These are phyloP conservation scores for Dentipellis sp. DNA, from an alignment of 768 basidiomycete genomes.

Conservation along the genomic window DNA sequence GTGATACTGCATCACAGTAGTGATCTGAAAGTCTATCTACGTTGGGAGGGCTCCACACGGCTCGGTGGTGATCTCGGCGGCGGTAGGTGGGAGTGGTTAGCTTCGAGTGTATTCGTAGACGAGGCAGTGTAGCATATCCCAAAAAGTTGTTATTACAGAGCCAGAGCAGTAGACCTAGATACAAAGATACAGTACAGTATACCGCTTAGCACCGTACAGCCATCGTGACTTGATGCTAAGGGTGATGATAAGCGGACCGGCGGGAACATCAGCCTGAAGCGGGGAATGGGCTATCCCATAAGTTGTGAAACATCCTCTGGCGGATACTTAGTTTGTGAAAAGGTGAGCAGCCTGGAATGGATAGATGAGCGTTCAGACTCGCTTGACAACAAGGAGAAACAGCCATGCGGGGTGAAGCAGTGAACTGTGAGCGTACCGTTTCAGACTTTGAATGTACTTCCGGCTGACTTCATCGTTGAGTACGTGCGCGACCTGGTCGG, in stretches of 20 bases:
- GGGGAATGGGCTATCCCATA: constrained; percentile 57
- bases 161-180: neutral
- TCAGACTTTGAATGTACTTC: constrained; percentile 97
- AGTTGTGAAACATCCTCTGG: constrained; percentile 86
- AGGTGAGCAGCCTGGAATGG: constrained; percentile 73
- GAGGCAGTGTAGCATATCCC: neutral
- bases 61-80: neutral
- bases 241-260: neutral
- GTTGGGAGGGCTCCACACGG: too few species aligned
- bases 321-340: constrained; percentile 93
- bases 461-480: constrained; percentile 98
- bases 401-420: neutral
- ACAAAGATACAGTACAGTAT: neutral
- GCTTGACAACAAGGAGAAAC: neutral
- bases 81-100: neutral
- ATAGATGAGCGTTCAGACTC: constrained; percentile 6
- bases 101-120: too few species aligned
- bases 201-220: neutral
- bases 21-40: too few species aligned
- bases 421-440: constrained; percentile 51
- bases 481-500: constrained; percentile 96
- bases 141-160: neutral
- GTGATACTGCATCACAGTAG: neutral
- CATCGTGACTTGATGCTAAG: neutral
- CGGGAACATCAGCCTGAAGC: neutral